Evolutionary conservation across 108 stramenopile species (phyloP), one percentile per base, ranked within the genome.

Genomic region (Cylindrotheca fusiformis): DNA sequence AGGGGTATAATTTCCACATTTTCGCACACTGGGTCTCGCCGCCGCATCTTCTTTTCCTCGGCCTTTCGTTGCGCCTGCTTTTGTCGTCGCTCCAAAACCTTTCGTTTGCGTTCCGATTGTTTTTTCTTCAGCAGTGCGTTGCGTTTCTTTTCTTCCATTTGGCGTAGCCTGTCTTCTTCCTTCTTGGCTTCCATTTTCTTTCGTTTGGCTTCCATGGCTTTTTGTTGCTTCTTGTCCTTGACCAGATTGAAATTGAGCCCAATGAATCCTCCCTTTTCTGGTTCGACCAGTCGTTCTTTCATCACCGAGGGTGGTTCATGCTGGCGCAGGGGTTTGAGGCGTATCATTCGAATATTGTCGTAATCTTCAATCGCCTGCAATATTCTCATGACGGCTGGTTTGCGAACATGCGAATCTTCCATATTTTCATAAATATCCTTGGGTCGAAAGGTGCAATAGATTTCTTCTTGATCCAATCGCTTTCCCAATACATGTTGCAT

Each of bases 401-500:
- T 91, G 23, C 71, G 58, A 2, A 84, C 73, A 55, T 70, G 58
- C 10, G 79, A 61, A 69, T 82, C 76, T 31, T 77, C 77, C 52
- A 75, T 72, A 28, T 66, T 76, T 60, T 75, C 69, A n/a, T 52
- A 60, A 45, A 86, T 70, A 50, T 85, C 79, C 48, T 67, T 63
- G 8, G 74, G 67, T 36, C 75, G 65, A 55, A 91, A 79, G n/a
- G 74, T 83, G 52, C 89, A 91, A 48, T 91, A 91, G 10, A 79
- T 63, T 56, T 91, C 89, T 59, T 91, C 89, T 49, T 90, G 88
- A 61, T 80, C 78, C 18, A 83, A 48, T 22, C 69, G 72, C 55
- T 89, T 89, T 8, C 76, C 88, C 3, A 89, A 71, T 67, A 78
- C 69, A 24, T 51, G 55, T 63, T 84, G 84, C 89, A 91, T 91